Percentiles rank a stretch among this genome's conserved stretches.
Evolutionary conservation across 331 rosid species (phyloP).

Genomic region (Malus hybrid): DNA sequence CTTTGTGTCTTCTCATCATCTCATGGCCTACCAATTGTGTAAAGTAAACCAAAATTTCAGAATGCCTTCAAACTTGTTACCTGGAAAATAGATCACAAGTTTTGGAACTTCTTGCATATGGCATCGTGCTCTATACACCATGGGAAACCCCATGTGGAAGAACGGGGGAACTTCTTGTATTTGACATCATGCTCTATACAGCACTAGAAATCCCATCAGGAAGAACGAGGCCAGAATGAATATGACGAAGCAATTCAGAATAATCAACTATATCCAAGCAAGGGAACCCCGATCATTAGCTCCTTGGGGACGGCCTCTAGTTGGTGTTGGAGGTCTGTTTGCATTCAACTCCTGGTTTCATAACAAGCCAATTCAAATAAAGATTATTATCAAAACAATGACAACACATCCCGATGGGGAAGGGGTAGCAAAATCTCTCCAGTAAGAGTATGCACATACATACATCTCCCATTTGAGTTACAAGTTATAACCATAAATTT

Average conservation of each 20-base stretch:
- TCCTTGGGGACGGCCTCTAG: constrained; percentile 98
- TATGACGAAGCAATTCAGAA: constrained; percentile 16
- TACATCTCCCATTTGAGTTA: background rate
- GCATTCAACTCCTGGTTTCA: constrained; percentile 84
- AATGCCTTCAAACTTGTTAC: constrained; percentile 34
- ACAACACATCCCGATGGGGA: background rate
- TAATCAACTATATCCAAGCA: constrained; percentile 77
- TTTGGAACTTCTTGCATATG: constrained; percentile 23
- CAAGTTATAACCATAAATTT: background rate
- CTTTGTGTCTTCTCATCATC: constrained; percentile 26
- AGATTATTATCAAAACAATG: constrained; percentile 2
- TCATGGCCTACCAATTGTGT: constrained; percentile 25
- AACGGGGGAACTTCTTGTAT: constrained; percentile 34
- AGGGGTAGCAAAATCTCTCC: background rate
- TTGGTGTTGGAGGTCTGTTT: constrained; percentile 97
- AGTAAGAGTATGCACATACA: background rate
- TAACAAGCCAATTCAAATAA: constrained; percentile 1
- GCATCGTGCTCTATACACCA: constrained; percentile 59
- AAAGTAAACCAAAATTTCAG: constrained; percentile 35
- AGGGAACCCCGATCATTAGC: constrained; percentile 90
- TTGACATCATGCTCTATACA: constrained; percentile 57
- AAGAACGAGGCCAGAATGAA: constrained; percentile 41
- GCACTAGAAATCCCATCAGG: constrained; percentile 47
- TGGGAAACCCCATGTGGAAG: constrained; percentile 46
- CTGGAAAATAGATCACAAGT: constrained; percentile 29